phyloP scores from a whole-genome alignment of 2,329 filamentous ascomycete species.

The Onygena corvina region DNA sequence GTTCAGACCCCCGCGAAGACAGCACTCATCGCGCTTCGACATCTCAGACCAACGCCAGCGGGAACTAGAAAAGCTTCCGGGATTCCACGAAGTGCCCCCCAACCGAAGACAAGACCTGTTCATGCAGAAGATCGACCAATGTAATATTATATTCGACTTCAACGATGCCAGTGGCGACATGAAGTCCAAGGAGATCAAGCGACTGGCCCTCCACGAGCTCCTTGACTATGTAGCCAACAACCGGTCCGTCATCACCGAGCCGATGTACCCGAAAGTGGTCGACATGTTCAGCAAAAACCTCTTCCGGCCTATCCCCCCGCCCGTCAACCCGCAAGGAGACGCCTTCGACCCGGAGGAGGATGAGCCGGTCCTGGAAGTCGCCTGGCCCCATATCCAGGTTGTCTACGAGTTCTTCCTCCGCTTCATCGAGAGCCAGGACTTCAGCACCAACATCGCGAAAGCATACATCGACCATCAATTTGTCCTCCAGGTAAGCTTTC shows the following conservation, averaged over 20 bases:
- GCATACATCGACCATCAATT: slow-evolving; percentile 98
- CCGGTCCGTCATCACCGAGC: slow-evolving; percentile 92
- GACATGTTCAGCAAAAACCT: slow-evolving; percentile 99
- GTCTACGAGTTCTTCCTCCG: slow-evolving; percentile 98
- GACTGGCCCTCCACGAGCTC: slow-evolving; percentile 85
- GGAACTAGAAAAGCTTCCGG: slow-evolving; percentile 91
- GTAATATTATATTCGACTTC: slow-evolving; percentile 99
- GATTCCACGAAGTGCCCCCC: slow-evolving; percentile 93
- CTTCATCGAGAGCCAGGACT: slow-evolving; percentile 98
- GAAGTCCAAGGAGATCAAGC: slow-evolving; percentile 99
- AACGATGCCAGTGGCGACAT: slow-evolving; percentile 96
- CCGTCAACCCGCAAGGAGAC: slow-evolving; percentile 94
- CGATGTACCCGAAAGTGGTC: slow-evolving; percentile 96
- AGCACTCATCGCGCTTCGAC: slow-evolving; percentile 95
- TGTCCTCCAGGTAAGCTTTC: slow-evolving; percentile 56
- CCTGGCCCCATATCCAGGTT: slow-evolving; percentile 98
- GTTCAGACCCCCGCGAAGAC: slow-evolving; percentile 84
- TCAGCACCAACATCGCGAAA: slow-evolving; percentile 99
- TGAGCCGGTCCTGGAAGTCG: slow-evolving; percentile 92
- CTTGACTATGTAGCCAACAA: slow-evolving; percentile 98
- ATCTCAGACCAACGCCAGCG: slow-evolving; percentile 81
- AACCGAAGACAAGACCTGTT: slow-evolving; percentile 92
- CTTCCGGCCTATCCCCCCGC: slow-evolving; percentile 91
- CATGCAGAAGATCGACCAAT: slow-evolving; percentile 99
- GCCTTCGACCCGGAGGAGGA: slow-evolving; percentile 98